Evolutionary conservation across 2,329 filamentous ascomycete genomes (phyloP).

Genomic region (Exophiala dermatitidis): DNA sequence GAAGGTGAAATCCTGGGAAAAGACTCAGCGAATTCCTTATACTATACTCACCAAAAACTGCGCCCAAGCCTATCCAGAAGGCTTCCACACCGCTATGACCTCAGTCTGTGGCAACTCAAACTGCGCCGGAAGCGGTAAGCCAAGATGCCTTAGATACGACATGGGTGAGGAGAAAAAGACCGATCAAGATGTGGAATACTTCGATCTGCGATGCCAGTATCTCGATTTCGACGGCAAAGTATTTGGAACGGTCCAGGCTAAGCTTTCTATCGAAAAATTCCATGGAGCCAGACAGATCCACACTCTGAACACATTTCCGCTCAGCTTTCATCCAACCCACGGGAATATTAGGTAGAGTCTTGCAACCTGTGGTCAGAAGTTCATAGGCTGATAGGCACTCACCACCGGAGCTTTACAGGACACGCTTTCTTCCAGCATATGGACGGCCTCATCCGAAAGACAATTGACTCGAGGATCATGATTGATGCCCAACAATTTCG

Average conservation of each 20-base stretch:
- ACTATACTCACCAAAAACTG: no score
- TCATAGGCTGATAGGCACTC: conserved; percentile 27
- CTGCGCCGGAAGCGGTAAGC: conserved; percentile 5
- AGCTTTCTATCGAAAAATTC: conserved; percentile 28
- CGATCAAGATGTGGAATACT: conserved; percentile 23
- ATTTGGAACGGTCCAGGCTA: conserved; percentile 27
- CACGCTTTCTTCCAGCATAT: conserved; percentile 32
- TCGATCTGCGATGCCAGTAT: conserved; percentile 28
- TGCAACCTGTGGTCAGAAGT: conserved; percentile 28
- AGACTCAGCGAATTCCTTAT: no score
- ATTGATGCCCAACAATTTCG: conserved; percentile 29
- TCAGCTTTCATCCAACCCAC: conserved; percentile 26
- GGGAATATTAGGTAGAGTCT: conserved; percentile 27
- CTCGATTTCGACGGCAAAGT: conserved; percentile 30
- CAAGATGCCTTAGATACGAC: conserved; percentile 24
- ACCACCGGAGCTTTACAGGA: conserved; percentile 31
- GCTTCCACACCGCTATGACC: no score
- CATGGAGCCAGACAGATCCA: conserved; percentile 29
- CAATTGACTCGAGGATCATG: conserved; percentile 28
- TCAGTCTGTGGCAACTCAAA: conserved; percentile 16
- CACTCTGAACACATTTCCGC: conserved; percentile 30
- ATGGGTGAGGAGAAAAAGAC: conserved; percentile 24
- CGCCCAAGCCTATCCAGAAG: no score
- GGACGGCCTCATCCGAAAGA: conserved; percentile 18
- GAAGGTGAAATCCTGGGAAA: no score